Evolutionary conservation across 2,329 filamentous ascomycete genomes (phyloP), one percentile per base, ranked within the genome.

Genomic region (Aspergillus sp.): DNA sequence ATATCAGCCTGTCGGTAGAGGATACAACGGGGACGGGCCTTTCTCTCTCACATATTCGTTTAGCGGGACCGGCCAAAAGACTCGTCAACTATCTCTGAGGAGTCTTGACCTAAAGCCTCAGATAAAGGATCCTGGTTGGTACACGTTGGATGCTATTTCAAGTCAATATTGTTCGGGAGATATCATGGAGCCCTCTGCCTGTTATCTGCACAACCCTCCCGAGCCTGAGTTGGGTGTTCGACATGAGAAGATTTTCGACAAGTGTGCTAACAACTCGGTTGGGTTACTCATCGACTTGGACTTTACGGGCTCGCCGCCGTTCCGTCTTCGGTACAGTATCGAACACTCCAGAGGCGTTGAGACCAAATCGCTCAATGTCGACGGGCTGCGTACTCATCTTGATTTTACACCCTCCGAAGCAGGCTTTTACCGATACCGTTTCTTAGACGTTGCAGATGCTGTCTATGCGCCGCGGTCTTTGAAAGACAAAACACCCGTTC

Each of bases 251-350:
- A 90, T 98, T 39, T 86, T 88, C 45, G 93, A 98, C 67, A 95
- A 94, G 64, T 98, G 93, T 65, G 91, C 90, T 32, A 90, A 90
- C 43, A 95, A 90, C 61, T 89, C 93, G 0, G 88, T 98, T 52
- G 93, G 93, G 37, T 78, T 98, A 47, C 81, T 86, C 9, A 88
- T 98, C 38, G 86, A 93, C 60, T 73, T 98, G 44, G 90, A 97
- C 63, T 77, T 98, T 35, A 86, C 91, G 23, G 93, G 93, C 51
- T 95, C 90, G 0, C 91, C 94, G 41, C 91, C 91, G 1, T 98
- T 98, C 70, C 75, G 77, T n/a, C 76, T 98, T 41, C 75, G 77
- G 19, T 98, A 96, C 65, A 83, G 84, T 39, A 78, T 90, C 48
- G 78, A 83, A 48, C 82, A 80, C 49, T 62, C 66, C 59, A 81